These are phyloP conservation scores for Oropetium thomaeum DNA, from an alignment of 176 grass and related monocot genomes.

Conservation along the genomic window DNA sequence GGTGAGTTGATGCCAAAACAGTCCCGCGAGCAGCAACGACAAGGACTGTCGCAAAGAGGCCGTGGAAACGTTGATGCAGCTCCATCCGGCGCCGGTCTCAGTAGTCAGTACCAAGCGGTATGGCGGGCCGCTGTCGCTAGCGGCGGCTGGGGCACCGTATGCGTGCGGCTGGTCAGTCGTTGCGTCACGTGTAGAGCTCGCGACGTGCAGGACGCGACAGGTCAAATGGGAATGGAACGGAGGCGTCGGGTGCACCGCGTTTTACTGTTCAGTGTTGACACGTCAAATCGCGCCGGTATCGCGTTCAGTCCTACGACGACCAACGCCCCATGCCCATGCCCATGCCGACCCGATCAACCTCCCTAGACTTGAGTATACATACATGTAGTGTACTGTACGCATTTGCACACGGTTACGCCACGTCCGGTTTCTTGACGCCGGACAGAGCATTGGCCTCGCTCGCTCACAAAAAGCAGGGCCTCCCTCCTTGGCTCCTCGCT, in stretches of 20 bases:
- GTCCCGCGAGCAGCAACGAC: not conserved
- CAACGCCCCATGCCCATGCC: not conserved
- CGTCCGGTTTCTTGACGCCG: not conserved
- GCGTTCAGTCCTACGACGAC: not conserved
- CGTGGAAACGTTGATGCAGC: not conserved
- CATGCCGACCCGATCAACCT: too few species aligned
- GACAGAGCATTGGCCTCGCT: not conserved
- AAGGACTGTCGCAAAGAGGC: not conserved
- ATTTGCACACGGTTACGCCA: not conserved
- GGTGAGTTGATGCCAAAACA: conserved; percentile 27
- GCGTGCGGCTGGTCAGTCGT: not conserved
- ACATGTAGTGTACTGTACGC: too few species aligned
- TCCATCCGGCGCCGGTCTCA: conserved; percentile 34
- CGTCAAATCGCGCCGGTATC: conserved; percentile 30
- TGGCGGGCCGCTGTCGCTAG: too few species aligned
- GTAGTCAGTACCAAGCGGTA: too few species aligned
- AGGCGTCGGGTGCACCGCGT: not conserved
- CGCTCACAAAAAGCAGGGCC: not conserved
- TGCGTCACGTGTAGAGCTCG: not conserved
- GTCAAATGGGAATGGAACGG: conserved; percentile 13
- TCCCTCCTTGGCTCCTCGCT: not conserved
- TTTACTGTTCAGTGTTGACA: conserved; percentile 7
- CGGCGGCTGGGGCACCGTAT: too few species aligned
- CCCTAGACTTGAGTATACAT: too few species aligned
- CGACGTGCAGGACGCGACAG: conserved; percentile 12